Conservation (phyloP, 805 yeast species). For the Candida chilensis region DNA sequence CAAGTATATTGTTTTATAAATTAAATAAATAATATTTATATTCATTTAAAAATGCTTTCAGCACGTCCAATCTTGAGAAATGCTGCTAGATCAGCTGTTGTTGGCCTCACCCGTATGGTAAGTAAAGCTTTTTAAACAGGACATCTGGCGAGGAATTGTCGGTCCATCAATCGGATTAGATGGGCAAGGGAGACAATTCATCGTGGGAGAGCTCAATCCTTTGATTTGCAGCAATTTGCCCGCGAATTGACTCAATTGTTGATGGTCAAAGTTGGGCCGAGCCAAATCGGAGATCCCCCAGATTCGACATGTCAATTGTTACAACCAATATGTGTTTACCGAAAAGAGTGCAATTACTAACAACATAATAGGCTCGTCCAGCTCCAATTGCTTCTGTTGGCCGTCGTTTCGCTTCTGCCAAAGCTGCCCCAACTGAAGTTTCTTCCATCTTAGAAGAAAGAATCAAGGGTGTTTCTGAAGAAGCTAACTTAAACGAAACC, state of each 20-base stretch:
- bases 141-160: no score
- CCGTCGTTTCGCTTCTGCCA: slow-evolving; percentile 80
- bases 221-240: no score
- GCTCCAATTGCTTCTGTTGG: slow-evolving; percentile 54
- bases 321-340: neutral
- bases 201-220: no score
- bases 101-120: slow-evolving; percentile 16
- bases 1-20: no score
- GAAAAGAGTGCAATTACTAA: slow-evolving; percentile 14
- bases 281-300: no score
- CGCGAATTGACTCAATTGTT: no score
- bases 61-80: slow-evolving; percentile 81
- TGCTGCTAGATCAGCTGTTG: slow-evolving; percentile 71
- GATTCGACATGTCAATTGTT: neutral
- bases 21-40: no score
- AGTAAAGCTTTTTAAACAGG: no score
- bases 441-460: slow-evolving; percentile 98
- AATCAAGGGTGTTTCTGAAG: slow-evolving; percentile 98
- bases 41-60: slow-evolving; percentile 53
- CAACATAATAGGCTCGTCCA: slow-evolving; percentile 57
- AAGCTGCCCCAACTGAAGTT: slow-evolving; percentile 99
- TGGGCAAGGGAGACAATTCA: no score
- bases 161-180: no score
- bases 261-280: no score
- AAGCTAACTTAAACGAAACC: slow-evolving; percentile 96